phyloP scores from a whole-genome alignment of 2,329 filamentous ascomycete genomes.

The Cytospora piceae region DNA sequence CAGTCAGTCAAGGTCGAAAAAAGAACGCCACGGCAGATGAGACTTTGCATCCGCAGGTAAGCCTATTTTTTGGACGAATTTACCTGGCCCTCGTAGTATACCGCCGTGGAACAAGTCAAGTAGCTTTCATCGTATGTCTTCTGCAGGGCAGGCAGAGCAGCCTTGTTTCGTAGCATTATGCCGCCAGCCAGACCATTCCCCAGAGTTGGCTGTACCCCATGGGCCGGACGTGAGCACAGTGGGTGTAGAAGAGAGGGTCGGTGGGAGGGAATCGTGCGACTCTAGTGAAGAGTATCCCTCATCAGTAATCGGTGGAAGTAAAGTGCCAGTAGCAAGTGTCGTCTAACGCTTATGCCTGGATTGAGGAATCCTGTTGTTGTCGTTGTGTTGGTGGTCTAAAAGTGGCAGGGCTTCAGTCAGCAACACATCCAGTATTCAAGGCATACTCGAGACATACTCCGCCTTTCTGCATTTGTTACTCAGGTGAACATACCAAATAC shows the following conservation, averaged over 20 bases:
- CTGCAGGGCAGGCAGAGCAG: conserved; percentile 72
- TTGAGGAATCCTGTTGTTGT: not conserved
- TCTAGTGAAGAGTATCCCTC: conserved; percentile 5
- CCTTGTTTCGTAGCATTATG: conserved; percentile 59
- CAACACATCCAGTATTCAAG: not conserved
- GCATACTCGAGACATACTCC: not conserved
- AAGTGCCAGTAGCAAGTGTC: not conserved
- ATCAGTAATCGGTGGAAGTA: not conserved
- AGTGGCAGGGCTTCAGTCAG: not conserved
- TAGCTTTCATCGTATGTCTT: conserved; percentile 99
- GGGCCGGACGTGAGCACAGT: conserved; percentile 16
- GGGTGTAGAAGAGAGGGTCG: not conserved
- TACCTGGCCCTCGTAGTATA: conserved; percentile 95
- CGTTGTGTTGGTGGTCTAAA: not conserved
- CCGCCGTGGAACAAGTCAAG: conserved; percentile 89
- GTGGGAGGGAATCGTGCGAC: conserved; percentile 1
- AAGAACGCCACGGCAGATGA: not conserved
- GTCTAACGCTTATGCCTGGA: not conserved
- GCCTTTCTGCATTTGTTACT: not conserved
- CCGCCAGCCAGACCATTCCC: conserved; percentile 28
- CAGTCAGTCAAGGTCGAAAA: conserved; percentile 10
- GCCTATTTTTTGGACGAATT: conserved; percentile 10
- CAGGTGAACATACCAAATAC: not conserved
- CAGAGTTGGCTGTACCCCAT: conserved; percentile 14
- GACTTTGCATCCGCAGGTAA: conserved; percentile 14